Evolutionary conservation across 805 yeast genomes (phyloP).

Genomic region (Pichia phayaonensis): DNA sequence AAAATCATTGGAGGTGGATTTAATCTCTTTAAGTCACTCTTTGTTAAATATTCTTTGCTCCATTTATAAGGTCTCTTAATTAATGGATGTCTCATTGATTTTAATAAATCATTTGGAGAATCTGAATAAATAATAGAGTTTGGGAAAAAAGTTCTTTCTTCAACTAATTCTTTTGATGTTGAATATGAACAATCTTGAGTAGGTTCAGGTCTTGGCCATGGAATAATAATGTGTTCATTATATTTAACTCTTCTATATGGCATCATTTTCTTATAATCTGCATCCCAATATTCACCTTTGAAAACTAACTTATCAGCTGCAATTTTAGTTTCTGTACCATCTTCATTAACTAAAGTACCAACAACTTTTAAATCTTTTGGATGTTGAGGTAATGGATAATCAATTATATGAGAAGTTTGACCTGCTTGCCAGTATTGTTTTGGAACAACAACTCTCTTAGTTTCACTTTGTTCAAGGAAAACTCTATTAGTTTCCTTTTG

Average conservation of each 20-base stretch:
- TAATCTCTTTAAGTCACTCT: constrained; percentile 52
- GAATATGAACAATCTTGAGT: constrained; percentile 49
- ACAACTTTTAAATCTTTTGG: constrained; percentile 63
- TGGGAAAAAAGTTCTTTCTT: constrained; percentile 69
- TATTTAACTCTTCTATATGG: constrained; percentile 73
- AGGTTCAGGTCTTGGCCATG: constrained; percentile 79
- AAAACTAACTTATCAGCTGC: constrained; percentile 71
- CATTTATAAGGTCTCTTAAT: constrained; percentile 52
- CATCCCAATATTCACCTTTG: constrained; percentile 67
- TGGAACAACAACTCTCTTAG: constrained; percentile 59
- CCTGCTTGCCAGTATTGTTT: constrained; percentile 64
- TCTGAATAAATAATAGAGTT: constrained; percentile 60
- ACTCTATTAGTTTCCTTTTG: constrained; percentile 55
- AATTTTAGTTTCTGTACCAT: constrained; percentile 57
- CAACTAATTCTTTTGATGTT: constrained; percentile 48
- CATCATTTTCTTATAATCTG: constrained; percentile 60
- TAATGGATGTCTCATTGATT: constrained; percentile 67
- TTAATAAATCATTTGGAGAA: constrained; percentile 54
- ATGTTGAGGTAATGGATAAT: constrained; percentile 58
- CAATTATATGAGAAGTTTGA: constrained; percentile 63
- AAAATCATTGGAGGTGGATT: constrained; percentile 74
- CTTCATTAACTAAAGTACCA: constrained; percentile 63
- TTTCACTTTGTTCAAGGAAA: constrained; percentile 61
- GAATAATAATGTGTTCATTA: constrained; percentile 62
- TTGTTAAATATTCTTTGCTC: constrained; percentile 46